A percentile compares a stretch with the other conserved stretches of the same genome.
Conservation (phyloP, 1,284 basidiomycete genomes). For the Irpex sp. region DNA sequence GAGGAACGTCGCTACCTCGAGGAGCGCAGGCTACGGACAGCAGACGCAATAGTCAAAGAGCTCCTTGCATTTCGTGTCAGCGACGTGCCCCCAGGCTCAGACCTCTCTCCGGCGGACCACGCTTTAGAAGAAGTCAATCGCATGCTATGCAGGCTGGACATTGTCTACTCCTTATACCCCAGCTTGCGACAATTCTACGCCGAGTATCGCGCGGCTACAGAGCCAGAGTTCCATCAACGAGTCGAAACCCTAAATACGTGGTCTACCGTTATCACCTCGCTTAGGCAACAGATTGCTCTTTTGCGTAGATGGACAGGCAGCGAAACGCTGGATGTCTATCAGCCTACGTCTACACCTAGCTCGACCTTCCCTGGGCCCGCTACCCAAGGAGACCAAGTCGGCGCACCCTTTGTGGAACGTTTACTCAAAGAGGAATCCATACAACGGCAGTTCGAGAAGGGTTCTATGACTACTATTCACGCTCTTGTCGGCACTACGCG, state of each 20-base stretch:
- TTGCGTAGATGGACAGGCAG: conserved; percentile 91
- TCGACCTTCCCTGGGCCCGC: conserved; percentile 12
- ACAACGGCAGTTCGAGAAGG: conserved; percentile 89
- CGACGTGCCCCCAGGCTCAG: conserved; percentile 34
- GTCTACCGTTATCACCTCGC: conserved; percentile 78
- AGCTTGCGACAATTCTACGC: conserved; percentile 74
- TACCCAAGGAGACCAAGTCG: conserved; percentile 35
- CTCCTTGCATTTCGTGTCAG: conserved; percentile 69
- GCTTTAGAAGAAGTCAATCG: conserved; percentile 72
- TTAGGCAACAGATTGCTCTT: conserved; percentile 75
- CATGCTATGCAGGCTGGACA: conserved; percentile 77
- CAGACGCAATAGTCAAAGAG: conserved; percentile 83
- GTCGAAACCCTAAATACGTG: conserved; percentile 88
- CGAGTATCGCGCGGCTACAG: conserved; percentile 73
- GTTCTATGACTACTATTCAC: conserved; percentile 86
- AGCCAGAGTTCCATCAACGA: conserved; percentile 68
- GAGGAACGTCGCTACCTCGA: conserved; percentile 84
- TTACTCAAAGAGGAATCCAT: conserved; percentile 95
- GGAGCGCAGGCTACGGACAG: conserved; percentile 76
- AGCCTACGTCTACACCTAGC: conserved; percentile 44
- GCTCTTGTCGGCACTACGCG: conserved; percentile 85
- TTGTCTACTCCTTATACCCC: conserved; percentile 86
- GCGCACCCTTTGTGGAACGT: conserved; percentile 87
- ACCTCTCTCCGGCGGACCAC: conserved; percentile 39
- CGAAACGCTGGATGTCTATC: conserved; percentile 84